These are phyloP conservation scores for Fusarium chuoi DNA, from an alignment of 2,329 filamentous ascomycete species.

Conservation along the genomic window DNA sequence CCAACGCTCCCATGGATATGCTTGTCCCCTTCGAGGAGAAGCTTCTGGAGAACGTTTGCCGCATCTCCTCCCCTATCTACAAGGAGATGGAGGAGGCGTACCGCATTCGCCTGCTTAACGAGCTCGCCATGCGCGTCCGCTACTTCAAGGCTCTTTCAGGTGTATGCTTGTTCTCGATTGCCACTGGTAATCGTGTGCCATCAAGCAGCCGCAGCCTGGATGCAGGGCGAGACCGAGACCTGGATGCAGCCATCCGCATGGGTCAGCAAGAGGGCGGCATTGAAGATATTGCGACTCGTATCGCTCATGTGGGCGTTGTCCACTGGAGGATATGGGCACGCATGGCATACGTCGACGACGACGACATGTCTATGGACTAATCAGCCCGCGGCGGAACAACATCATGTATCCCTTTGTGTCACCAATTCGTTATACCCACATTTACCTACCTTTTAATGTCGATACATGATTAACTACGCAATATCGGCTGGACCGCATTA, in stretches of 20 bases:
- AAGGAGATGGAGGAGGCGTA: slow-evolving; percentile 61
- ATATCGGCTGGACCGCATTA: slow-evolving; percentile 35
- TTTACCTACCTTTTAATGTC: slow-evolving; percentile 40
- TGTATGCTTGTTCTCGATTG: slow-evolving; percentile 64
- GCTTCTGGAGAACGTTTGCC: slow-evolving; percentile 57
- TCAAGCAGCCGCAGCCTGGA: slow-evolving; percentile 51
- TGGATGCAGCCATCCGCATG: slow-evolving; percentile 52
- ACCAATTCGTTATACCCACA: slow-evolving; percentile 24
- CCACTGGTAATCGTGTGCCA: slow-evolving; percentile 61
- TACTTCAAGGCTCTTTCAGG: slow-evolving; percentile 64
- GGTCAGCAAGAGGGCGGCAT: slow-evolving; percentile 64
- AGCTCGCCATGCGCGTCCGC: slow-evolving; percentile 60
- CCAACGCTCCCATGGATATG: slow-evolving; percentile 60
- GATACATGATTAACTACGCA: slow-evolving; percentile 14
- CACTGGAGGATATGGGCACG: slow-evolving; percentile 92
- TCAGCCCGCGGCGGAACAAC: neutral
- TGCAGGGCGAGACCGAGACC: slow-evolving; percentile 44
- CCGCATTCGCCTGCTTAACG: slow-evolving; percentile 59
- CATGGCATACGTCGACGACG: slow-evolving; percentile 71
- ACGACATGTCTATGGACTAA: slow-evolving; percentile 50
- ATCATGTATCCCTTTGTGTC: slow-evolving; percentile 23
- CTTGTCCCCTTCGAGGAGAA: slow-evolving; percentile 62
- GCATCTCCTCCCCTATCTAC: slow-evolving; percentile 57
- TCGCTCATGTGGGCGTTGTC: slow-evolving; percentile 84
- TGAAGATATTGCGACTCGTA: slow-evolving; percentile 76